A percentile compares a stretch with the other conserved stretches of the same genome.
These are phyloP conservation scores for Cyclocybe aegerita DNA, from an alignment of 768 basidiomycete species.

Conservation along the genomic window DNA sequence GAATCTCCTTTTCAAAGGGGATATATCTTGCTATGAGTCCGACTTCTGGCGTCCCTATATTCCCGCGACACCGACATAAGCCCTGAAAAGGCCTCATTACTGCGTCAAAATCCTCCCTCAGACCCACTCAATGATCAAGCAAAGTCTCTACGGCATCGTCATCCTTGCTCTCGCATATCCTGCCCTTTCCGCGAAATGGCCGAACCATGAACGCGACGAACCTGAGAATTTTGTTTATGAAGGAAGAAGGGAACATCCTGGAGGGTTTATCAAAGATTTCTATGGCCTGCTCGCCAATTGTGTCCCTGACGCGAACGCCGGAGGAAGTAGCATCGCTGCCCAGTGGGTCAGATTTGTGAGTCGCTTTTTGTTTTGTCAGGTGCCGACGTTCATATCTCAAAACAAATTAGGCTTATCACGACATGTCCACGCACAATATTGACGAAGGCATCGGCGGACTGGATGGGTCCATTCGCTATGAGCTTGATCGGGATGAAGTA, in stretches of 20 bases:
- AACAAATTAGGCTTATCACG: constrained; percentile 45
- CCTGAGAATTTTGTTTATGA: constrained; percentile 36
- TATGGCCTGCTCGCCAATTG: constrained; percentile 28
- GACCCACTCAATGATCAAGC: no score
- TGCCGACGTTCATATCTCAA: neutral
- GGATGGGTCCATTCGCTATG: constrained; percentile 41
- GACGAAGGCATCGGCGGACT: constrained; percentile 37
- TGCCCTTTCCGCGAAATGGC: constrained; percentile 19
- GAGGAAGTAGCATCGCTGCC: constrained; percentile 28
- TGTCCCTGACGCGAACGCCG: constrained; percentile 10
- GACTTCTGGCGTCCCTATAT: no score
- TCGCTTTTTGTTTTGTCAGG: neutral
- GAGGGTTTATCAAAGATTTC: constrained; percentile 29
- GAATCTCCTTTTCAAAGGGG: no score
- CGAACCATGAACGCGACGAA: constrained; percentile 33
- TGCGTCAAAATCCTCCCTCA: no score
- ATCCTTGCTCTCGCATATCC: no score
- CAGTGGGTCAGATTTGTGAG: constrained; percentile 41
- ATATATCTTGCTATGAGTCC: no score
- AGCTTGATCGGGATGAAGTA: constrained; percentile 35
- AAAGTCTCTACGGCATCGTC: no score
- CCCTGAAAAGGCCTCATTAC: no score
- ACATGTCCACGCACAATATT: constrained; percentile 37
- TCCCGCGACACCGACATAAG: no score
- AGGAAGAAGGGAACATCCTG: constrained; percentile 24